A percentile compares a stretch with the other conserved stretches of the same genome.
Evolutionary conservation across 2,329 filamentous ascomycete genomes (phyloP).

Genomic region (Boeremia exigua): DNA sequence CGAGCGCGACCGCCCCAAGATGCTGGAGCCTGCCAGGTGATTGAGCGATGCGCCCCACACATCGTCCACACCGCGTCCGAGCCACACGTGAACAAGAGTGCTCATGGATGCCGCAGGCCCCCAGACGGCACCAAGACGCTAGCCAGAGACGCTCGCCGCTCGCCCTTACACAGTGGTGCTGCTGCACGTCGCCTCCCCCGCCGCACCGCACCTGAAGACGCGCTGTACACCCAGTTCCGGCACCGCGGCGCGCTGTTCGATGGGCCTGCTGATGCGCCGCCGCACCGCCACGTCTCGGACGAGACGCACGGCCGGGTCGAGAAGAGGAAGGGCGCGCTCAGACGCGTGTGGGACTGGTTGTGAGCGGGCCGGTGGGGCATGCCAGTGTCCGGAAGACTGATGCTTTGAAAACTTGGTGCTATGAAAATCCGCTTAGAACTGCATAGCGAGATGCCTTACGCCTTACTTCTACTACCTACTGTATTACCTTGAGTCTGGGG

Average conservation of each 20-base stretch:
- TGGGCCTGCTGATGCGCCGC: conserved; percentile 1
- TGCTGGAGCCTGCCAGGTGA: conserved; percentile 42
- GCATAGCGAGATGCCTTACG: too few relatives aligned
- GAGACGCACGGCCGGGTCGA: neutral
- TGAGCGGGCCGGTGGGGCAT: neutral
- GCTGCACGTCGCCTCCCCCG: too few relatives aligned
- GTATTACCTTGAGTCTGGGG: too few relatives aligned
- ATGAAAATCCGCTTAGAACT: too few relatives aligned
- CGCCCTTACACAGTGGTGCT: too few relatives aligned
- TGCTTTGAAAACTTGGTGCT: too few relatives aligned
- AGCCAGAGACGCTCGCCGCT: too few relatives aligned
- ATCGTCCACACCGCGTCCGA: too few relatives aligned
- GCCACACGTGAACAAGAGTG: neutral
- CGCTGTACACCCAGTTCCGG: neutral
- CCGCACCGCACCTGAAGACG: neutral
- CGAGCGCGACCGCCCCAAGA: conserved; percentile 31
- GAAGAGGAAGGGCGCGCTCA: conserved; percentile 11
- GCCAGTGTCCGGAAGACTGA: too few relatives aligned
- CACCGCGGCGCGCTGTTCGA: neutral
- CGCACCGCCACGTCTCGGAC: neutral
- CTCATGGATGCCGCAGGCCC: neutral
- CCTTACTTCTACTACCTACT: too few relatives aligned
- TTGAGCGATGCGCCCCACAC: conserved; percentile 8
- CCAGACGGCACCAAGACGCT: too few relatives aligned
- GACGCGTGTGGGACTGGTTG: conserved; percentile 21